Percentiles rank a stretch among this genome's conserved stretches.
Evolutionary conservation across 345 rosid genomes (phyloP).

Genomic region (Gossypium rotundifolium): DNA sequence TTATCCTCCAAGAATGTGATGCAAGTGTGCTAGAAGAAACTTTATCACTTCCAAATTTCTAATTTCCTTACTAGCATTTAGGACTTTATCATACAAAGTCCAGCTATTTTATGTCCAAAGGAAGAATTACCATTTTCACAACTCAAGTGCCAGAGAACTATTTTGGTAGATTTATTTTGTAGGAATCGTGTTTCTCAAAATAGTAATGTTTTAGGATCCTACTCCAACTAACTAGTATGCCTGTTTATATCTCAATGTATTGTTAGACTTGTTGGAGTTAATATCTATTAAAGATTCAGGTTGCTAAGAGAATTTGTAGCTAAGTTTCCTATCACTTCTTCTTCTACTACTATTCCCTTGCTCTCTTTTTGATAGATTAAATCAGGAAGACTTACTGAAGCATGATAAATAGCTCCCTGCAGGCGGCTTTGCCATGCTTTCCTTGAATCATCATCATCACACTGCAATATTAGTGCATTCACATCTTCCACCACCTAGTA

Average conservation of each 20-base stretch:
- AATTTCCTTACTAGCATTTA: background rate
- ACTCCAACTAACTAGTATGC: background rate
- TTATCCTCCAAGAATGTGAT: background rate
- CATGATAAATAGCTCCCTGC: conserved; percentile 83
- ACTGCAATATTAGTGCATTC: conserved; percentile 61
- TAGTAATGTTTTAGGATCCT: background rate
- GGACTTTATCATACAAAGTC: background rate
- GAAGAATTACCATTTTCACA: background rate
- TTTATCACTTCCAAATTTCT: background rate
- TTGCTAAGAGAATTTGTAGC: background rate
- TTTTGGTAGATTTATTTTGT: background rate
- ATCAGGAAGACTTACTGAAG: conserved; percentile 49
- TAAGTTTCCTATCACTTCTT: background rate
- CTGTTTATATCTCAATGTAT: conserved; percentile 1
- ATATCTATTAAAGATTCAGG: background rate
- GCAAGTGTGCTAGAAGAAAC: conserved; percentile 2
- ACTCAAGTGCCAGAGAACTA: background rate
- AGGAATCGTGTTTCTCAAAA: conserved; percentile 1
- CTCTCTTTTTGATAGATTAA: background rate
- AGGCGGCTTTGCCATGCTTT: conserved; percentile 79
- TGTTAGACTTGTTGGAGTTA: background rate
- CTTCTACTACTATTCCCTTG: background rate
- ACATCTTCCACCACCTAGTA: conserved; percentile 76
- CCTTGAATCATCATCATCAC: conserved; percentile 63
- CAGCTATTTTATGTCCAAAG: background rate